Percentiles rank a stretch among this genome's conserved stretches.
Evolutionary conservation across 495 filamentous ascomycete species (phyloP).

Genomic region (Penicillium egyptiacum): DNA sequence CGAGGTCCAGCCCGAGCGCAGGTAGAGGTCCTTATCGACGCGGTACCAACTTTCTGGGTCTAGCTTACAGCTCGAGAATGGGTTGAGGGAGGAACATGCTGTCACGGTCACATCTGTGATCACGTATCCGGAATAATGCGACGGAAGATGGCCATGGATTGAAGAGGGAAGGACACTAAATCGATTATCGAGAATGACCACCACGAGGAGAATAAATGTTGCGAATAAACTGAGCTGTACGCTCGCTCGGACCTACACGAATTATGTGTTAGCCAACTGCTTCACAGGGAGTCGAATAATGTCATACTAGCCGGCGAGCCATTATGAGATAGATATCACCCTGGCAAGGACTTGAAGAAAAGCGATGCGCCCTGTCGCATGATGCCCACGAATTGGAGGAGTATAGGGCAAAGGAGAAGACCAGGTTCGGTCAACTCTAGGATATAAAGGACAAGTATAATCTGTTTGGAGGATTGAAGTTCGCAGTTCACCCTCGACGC

Average conservation of each 20-base stretch:
- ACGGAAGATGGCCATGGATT: constrained; percentile 78
- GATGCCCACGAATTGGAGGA: constrained; percentile 17
- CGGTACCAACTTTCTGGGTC: constrained; percentile 76
- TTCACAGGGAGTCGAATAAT: constrained; percentile 5
- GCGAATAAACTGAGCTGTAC: constrained; percentile 73
- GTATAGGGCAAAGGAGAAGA: constrained; percentile 28
- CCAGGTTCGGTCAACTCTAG: constrained; percentile 25
- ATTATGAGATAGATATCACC: constrained; percentile 39
- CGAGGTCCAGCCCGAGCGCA: constrained; percentile 68
- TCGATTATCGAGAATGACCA: constrained; percentile 77
- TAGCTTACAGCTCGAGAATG: constrained; percentile 77
- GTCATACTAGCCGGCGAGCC: constrained; percentile 49
- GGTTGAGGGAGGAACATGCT: constrained; percentile 71
- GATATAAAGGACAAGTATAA: constrained; percentile 17
- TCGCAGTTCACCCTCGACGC: constrained; percentile 14
- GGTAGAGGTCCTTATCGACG: constrained; percentile 89
- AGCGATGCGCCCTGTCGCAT: constrained; percentile 29
- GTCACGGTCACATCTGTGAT: constrained; percentile 88
- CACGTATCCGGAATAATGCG: constrained; percentile 75
- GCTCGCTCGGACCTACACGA: constrained; percentile 68
- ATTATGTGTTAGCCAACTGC: constrained; percentile 12
- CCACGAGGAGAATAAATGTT: constrained; percentile 61
- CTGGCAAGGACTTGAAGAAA: constrained; percentile 37
- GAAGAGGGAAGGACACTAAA: constrained; percentile 79
- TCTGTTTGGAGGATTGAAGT: constrained; percentile 21